Conservation (phyloP, 1,139 yeast species). For the Candida buenavistaensis region DNA sequence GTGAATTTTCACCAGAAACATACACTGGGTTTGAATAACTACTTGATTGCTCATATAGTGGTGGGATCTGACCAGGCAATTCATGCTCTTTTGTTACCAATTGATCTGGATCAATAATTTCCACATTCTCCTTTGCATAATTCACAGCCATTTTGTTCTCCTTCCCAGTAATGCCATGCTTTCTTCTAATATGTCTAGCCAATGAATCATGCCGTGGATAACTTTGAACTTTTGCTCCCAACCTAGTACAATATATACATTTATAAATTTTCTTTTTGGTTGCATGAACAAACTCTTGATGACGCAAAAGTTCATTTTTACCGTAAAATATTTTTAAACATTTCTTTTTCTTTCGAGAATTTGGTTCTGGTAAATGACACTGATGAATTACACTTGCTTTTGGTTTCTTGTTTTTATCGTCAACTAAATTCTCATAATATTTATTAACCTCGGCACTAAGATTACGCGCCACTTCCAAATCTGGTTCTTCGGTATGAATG, state of each 20-base stretch:
- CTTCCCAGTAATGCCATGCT: constrained; percentile 48
- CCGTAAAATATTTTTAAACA: constrained; percentile 48
- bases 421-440: too few species aligned
- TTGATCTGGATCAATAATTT: constrained; percentile 28
- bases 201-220: constrained; percentile 50
- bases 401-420: constrained; percentile 19
- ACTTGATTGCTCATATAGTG: too few species aligned
- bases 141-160: constrained; percentile 50
- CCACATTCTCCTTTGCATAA: constrained; percentile 47
- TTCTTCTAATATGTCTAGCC: constrained; percentile 47
- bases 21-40: constrained; percentile 2
- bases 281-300: constrained; percentile 52
- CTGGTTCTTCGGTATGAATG: too few species aligned
- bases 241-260: constrained; percentile 43
- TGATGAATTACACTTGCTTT: constrained; percentile 41
- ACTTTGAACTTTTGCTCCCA: constrained; percentile 40
- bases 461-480: too few species aligned
- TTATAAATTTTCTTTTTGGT: constrained; percentile 45
- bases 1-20: too few species aligned
- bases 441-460: too few species aligned
- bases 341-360: constrained; percentile 25
- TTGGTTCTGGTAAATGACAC: constrained; percentile 43
- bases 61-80: constrained; percentile 10
- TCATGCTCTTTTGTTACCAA: constrained; percentile 8
- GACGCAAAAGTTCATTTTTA: constrained; percentile 44